Conservation (phyloP, 129 eudicot species). For the Lactuca saligna region DNA sequence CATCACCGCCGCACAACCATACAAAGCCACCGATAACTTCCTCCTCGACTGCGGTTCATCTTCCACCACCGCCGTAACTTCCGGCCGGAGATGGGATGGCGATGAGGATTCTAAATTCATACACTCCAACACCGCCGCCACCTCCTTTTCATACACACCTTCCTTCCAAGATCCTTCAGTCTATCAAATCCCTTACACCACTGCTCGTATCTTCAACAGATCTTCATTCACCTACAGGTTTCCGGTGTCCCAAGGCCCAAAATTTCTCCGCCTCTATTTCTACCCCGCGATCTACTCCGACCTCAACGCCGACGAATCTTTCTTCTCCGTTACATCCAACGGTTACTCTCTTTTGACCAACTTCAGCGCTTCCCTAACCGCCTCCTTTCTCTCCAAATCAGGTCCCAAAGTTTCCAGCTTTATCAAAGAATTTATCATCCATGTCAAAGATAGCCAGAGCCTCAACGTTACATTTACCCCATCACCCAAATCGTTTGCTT, state of each 20-base stretch:
- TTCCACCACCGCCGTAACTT: neutral
- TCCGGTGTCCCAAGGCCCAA: conserved; percentile 42
- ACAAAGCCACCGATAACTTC: conserved; percentile 27
- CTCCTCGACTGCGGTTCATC: conserved; percentile 32
- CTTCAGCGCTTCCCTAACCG: conserved; percentile 42
- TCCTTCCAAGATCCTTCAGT: conserved; percentile 2
- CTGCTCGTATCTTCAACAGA: conserved; percentile 31
- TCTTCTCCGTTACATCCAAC: conserved; percentile 34
- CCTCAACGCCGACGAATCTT: conserved; percentile 1
- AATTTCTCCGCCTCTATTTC: conserved; percentile 63
- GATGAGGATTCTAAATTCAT: conserved; percentile 29
- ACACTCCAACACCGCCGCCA: neutral
- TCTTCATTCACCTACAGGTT: conserved; percentile 44
- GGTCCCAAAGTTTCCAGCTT: neutral
- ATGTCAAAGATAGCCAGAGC: conserved; percentile 6
- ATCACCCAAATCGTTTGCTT: conserved; percentile 37
- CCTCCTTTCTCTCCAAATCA: neutral
- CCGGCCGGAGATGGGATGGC: conserved; percentile 24
- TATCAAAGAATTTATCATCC: conserved; percentile 36
- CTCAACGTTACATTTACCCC: conserved; percentile 43
- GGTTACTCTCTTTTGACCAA: conserved; percentile 42
- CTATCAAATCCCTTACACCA: conserved; percentile 6
- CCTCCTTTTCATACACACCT: neutral
- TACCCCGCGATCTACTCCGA: conserved; percentile 31
- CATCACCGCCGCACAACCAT: conserved; percentile 5